These are phyloP conservation scores for Phyllosticta capitalensis DNA, from an alignment of 2,329 filamentous ascomycete species.

Conservation along the genomic window DNA sequence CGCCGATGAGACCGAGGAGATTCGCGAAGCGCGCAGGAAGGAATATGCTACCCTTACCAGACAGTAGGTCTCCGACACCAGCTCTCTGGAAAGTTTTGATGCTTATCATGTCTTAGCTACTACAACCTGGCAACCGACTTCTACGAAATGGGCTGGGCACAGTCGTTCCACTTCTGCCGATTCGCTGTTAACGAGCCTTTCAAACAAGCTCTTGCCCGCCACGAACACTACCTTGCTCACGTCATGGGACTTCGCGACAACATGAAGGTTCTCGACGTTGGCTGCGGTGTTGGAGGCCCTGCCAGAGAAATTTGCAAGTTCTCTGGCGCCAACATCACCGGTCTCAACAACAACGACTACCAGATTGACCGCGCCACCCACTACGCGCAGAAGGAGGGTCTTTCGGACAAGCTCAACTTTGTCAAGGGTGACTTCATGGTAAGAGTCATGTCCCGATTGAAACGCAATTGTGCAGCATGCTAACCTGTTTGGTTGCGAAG, in stretches of 20 bases:
- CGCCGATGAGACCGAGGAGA: slow-evolving; percentile 71
- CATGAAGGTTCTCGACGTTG: slow-evolving; percentile 90
- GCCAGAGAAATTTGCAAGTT: slow-evolving; percentile 96
- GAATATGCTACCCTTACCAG: slow-evolving; percentile 90
- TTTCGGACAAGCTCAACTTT: slow-evolving; percentile 71
- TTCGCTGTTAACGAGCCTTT: slow-evolving; percentile 82
- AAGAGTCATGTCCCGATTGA: slow-evolving; percentile 15
- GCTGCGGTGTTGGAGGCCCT: slow-evolving; percentile 92
- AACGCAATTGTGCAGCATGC: slow-evolving; percentile 1
- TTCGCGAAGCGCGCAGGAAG: slow-evolving; percentile 68
- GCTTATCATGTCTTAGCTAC: slow-evolving; percentile 50
- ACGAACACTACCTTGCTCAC: slow-evolving; percentile 95
- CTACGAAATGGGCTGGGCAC: slow-evolving; percentile 95
- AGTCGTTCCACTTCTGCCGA: slow-evolving; percentile 96
- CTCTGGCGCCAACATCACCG: slow-evolving; percentile 77
- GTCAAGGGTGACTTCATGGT: slow-evolving; percentile 97
- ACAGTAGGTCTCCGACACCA: slow-evolving; percentile 55
- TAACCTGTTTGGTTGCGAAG: slow-evolving; percentile 29
- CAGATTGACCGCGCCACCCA: slow-evolving; percentile 88
- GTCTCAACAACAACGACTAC: slow-evolving; percentile 99
- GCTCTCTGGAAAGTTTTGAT: slow-evolving; percentile 17
- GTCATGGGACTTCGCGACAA: slow-evolving; percentile 75
- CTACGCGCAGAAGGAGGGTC: slow-evolving; percentile 73
- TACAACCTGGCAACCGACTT: slow-evolving; percentile 95
- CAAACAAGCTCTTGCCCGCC: slow-evolving; percentile 82